These are phyloP conservation scores for Streptanthus diversifolius DNA, from an alignment of 345 rosid species.

Conservation along the genomic window DNA sequence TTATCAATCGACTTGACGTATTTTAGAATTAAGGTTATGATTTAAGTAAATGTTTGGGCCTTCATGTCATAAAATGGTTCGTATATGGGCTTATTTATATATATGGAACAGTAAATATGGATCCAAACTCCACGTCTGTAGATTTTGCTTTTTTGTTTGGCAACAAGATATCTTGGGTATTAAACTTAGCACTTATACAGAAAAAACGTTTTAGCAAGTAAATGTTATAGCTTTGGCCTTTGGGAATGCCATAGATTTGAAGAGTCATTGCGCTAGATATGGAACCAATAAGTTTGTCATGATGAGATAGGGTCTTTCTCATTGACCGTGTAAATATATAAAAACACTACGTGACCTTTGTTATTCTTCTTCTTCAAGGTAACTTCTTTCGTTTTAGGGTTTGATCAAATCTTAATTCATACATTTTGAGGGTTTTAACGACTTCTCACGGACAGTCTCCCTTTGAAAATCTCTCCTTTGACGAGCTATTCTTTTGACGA, in stretches of 20 bases:
- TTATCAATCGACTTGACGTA: neutral
- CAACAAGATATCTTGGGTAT: neutral
- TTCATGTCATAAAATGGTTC: neutral
- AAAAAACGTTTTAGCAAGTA: slow-evolving; percentile 44
- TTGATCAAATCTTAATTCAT: slow-evolving; percentile 7
- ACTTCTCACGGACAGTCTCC: too few relatives aligned
- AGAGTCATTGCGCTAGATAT: slow-evolving; percentile 89
- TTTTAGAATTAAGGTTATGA: neutral
- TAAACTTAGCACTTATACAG: too few relatives aligned
- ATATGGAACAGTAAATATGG: neutral
- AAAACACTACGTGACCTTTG: neutral
- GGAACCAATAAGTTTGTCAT: slow-evolving; percentile 97
- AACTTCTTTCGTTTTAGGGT: neutral
- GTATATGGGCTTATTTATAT: neutral
- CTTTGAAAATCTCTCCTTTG: too few relatives aligned
- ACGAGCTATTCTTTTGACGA: too few relatives aligned
- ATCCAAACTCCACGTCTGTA: neutral
- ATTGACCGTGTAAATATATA: neutral
- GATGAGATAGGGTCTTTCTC: slow-evolving; percentile 54
- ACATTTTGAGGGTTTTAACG: neutral
- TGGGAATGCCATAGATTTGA: slow-evolving; percentile 74
- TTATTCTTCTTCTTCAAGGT: neutral
- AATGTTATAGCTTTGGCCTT: slow-evolving; percentile 79
- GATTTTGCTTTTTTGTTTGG: neutral
- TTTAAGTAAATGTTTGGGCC: neutral